Percentiles rank a stretch among this genome's conserved stretches.
Conservation (phyloP, 208 protist genomes). For the Acanthamoeba sp. region DNA sequence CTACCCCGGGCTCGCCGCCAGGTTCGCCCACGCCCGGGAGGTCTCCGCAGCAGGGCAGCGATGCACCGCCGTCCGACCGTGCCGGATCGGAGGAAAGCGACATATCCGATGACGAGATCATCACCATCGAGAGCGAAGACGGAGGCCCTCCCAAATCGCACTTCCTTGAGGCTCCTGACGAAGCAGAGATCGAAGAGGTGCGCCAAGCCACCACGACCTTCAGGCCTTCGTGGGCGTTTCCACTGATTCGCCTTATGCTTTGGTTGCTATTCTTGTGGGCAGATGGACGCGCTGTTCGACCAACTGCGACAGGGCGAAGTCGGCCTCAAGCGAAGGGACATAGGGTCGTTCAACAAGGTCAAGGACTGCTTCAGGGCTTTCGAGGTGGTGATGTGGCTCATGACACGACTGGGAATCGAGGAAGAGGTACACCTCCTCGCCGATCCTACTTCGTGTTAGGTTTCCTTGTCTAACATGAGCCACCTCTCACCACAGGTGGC, state of each 20-base stretch:
- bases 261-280: neutral
- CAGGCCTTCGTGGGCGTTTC: neutral
- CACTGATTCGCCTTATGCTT: neutral
- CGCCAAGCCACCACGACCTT: neutral
- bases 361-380: conserved; percentile 67
- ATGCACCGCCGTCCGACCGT: neutral
- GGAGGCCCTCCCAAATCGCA: neutral
- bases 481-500: conserved; percentile 6
- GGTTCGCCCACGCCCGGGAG: neutral
- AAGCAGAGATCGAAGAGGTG: conserved; percentile 60
- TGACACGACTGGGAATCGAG: conserved; percentile 67
- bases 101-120: conserved; percentile 22
- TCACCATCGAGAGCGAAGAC: neutral
- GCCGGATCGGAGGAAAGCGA: neutral
- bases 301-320: neutral
- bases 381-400: conserved; percentile 69
- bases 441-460: neutral
- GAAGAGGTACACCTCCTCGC: neutral
- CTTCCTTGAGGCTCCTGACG: conserved; percentile 1
- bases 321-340: conserved; percentile 52
- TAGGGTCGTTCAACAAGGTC: conserved; percentile 63
- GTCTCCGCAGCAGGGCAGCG: neutral
- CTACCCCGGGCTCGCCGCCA: neutral
- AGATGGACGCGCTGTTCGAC: conserved; percentile 62
- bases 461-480: neutral